Conservation (phyloP, 495 filamentous ascomycete genomes). For the Penicillium canescens region DNA sequence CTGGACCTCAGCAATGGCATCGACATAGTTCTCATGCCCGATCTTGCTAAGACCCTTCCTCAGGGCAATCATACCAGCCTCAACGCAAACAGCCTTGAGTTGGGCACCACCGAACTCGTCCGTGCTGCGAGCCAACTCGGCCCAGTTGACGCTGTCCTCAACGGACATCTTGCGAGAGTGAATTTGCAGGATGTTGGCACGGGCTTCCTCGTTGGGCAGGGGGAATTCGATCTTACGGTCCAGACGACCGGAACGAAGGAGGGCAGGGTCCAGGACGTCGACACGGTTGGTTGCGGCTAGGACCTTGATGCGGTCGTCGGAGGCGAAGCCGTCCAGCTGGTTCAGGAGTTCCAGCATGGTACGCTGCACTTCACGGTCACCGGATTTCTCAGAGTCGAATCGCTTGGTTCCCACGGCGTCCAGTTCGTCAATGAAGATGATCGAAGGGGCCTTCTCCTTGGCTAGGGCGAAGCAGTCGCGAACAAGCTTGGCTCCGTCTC, state of each 20-base stretch:
- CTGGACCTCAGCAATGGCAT: constrained; percentile 96
- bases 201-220: constrained; percentile 96
- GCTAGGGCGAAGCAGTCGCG: constrained; percentile 96
- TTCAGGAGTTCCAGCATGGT: constrained; percentile 99
- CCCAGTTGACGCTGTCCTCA: constrained; percentile 92
- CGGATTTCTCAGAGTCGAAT: constrained; percentile 98
- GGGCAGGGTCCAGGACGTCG: constrained; percentile 92
- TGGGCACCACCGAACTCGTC: constrained; percentile 98
- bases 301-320: constrained; percentile 98
- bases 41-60: constrained; percentile 91
- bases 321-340: constrained; percentile 97
- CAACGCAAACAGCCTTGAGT: constrained; percentile 97
- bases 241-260: constrained; percentile 90
- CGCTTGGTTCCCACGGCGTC: constrained; percentile 98
- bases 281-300: constrained; percentile 97
- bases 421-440: constrained; percentile 99
- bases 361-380: constrained; percentile 96
- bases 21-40: constrained; percentile 97
- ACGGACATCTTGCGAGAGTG: constrained; percentile 99
- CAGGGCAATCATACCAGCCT: constrained; percentile 98
- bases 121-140: constrained; percentile 92
- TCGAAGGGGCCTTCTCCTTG: constrained; percentile 97
- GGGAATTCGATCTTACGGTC: constrained; percentile 99
- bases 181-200: constrained; percentile 95
- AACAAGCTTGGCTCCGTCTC: constrained; percentile 96